Evolutionary conservation across 2,329 filamentous ascomycete species (phyloP), one percentile per base, ranked within the genome.

Genomic region (Drechmeria coniospora): DNA sequence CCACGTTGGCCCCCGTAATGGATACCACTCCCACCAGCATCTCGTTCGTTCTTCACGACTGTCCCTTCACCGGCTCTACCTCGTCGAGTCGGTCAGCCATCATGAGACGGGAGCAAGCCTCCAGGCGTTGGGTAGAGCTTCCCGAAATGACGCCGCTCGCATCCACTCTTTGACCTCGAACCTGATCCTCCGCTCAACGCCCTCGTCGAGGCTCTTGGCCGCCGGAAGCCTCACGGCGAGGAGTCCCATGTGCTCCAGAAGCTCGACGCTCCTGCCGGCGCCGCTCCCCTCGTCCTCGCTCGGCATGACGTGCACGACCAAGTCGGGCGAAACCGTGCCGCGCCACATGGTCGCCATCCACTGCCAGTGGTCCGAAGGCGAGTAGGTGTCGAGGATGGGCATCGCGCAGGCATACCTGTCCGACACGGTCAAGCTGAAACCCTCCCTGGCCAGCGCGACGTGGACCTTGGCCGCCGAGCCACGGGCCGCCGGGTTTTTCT

Each of bases 291-390:
- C 51, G 21, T 53, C 49, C 6, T 42, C 20, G 25, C 42, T 41
- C 21, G 48, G 40, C 42, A 60, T 63, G 12, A 79, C 65, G 43
- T 79, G 82, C 16, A 90, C 61, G 1, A 79, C 79, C 25, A 87
- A 56, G 50, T 95, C 87, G 0, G 87, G 74, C 0, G 79, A 82
- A 1, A 86, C 65, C 29, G 81, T 79, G 8, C 83, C 82, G 8
- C 86, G 74, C 87, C 87, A 95, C 14, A 94, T 67, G 23, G 80
- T 87, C 20, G 87, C 87, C 62, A 90, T 83, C 87, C 87, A 95
- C 51, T 92, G 80, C 84, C 87, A 95, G 55, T 95, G 87, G 43
- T 92, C 84, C n/a, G 79, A 66, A 0, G 80, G 74, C 11, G 73
- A 68, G 49, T 92, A 93, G 6, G 66, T 63, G 45, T 92, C 84